Evolutionary conservation across 2,329 filamentous ascomycete species (phyloP), one percentile per base, ranked within the genome.

Genomic region (Ceratocystis ficicola): DNA sequence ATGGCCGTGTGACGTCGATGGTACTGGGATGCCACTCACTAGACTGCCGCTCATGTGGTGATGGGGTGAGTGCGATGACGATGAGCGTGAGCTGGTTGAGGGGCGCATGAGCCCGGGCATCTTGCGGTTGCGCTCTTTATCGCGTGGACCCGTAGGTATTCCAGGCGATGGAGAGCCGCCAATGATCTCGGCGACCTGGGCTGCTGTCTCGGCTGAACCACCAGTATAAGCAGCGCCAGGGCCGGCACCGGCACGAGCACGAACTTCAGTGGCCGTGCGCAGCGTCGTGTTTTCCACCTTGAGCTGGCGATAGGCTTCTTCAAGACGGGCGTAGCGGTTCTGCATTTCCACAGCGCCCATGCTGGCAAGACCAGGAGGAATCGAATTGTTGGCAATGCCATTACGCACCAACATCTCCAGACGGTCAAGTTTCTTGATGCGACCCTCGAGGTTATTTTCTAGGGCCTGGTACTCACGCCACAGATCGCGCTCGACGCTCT

Each of bases 391-490:
- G 1, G 83, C 80, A 17, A 86, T 76, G 17, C 80, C 82, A 70
- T 86, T 88, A 68, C 88, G 83, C 50, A 94, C 85, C 52, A 90
- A 82, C 17, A 86, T 84, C 75, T 99, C 94, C 0, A 99, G 80
- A 2, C 89, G 84, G 69, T 97, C 93, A 36, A 99, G 83, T 70
- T 90, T 90, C 77, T 95, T 94, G 68, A 87, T 82, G 17, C 91
- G 86, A 30, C 85, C 77, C 65, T 94, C 89, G 32, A 96, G 83
- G 46, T 86, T 89, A 70, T 85, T 86, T 74, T 96, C 91, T 1
- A 99, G 80, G 0, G 82, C 84, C 72, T 95, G 89, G 72, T 96
- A 97, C 72, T 97, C 92, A 69, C 90, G 89, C 77, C 86, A 87
- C n/a, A 97, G 77, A 68, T 95, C 89, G 62, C 89, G 86, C 74